phyloP scores from a whole-genome alignment of 148 eudicot genomes.

The Limonium bicolor region DNA sequence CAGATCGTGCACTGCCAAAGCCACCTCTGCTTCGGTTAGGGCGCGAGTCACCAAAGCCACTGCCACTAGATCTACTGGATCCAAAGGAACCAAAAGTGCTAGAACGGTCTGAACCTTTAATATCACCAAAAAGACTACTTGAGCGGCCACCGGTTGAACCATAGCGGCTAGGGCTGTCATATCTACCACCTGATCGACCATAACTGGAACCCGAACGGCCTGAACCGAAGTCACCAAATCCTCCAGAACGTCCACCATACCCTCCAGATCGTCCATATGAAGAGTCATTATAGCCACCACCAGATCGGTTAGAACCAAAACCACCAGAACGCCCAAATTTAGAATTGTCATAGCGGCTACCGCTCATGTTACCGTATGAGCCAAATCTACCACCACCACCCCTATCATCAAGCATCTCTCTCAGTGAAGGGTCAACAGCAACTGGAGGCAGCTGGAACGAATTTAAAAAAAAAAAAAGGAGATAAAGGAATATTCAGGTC shows the following conservation, averaged over 20 bases:
- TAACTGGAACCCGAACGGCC: too few species aligned
- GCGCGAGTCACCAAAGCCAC: conserved; percentile 23
- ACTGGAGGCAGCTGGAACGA: conserved; percentile 53
- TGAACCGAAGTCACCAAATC: conserved; percentile 3
- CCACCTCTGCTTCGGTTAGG: conserved; percentile 13
- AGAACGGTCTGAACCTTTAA: conserved; percentile 18
- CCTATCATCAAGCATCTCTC: conserved; percentile 29
- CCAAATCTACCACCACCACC: conserved; percentile 21
- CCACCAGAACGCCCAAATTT: neutral
- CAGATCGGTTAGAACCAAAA: conserved; percentile 14
- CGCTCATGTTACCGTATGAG: neutral
- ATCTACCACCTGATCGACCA: conserved; percentile 24
- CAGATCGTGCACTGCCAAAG: conserved; percentile 15
- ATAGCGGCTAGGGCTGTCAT: too few species aligned
- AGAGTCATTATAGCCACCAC: conserved; percentile 19
- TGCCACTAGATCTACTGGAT: conserved; percentile 28
- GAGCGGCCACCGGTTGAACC: too few species aligned
- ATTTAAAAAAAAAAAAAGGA: conserved; percentile 5
- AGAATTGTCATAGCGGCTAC: conserved; percentile 22
- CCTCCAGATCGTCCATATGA: conserved; percentile 8
- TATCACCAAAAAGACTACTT: conserved; percentile 31
- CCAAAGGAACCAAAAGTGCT: conserved; percentile 38
- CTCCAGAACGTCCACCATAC: conserved; percentile 5
- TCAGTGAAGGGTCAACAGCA: conserved; percentile 30
- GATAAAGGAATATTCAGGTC: neutral